A percentile compares a stretch with the other conserved stretches of the same genome.
Conservation (phyloP, 208 protist species). For the Endotrypanum monterogeii region DNA sequence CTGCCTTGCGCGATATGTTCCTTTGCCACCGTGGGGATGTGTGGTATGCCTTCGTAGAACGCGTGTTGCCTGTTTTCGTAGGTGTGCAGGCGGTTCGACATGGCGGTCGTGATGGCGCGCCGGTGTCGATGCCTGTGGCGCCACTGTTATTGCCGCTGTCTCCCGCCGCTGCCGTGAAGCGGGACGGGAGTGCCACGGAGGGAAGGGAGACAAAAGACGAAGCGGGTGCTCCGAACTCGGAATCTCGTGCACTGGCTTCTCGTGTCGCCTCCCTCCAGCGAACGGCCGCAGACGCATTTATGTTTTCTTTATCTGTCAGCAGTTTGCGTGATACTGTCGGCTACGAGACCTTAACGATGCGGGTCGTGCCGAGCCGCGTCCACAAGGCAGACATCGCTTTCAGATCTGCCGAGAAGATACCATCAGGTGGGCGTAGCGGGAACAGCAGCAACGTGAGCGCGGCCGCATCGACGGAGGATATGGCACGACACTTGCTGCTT, state of each 20-base stretch:
- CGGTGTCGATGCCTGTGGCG: neutral
- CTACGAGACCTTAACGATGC: conserved; percentile 33
- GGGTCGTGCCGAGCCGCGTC: conserved; percentile 10
- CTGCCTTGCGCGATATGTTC: conserved; percentile 65
- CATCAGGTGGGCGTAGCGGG: neutral
- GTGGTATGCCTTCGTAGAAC: conserved; percentile 80
- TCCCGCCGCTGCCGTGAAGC: neutral
- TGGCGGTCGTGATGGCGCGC: neutral
- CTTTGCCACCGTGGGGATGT: conserved; percentile 86
- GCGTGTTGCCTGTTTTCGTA: conserved; percentile 31
- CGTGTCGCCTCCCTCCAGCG: conserved; percentile 29
- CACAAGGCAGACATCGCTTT: conserved; percentile 28
- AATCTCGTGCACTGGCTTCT: conserved; percentile 6
- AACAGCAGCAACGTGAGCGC: neutral
- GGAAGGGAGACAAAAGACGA: conserved; percentile 1
- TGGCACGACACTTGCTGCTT: conserved; percentile 48
- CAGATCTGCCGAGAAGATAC: too few species aligned
- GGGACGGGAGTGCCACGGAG: neutral
- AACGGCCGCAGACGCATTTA: conserved; percentile 23
- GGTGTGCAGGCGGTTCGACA: neutral
- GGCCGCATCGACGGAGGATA: conserved; percentile 53
- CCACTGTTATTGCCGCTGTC: conserved; percentile 2
- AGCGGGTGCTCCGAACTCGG: neutral
- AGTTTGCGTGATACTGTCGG: conserved; percentile 19
- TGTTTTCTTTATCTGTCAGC: conserved; percentile 28